These are phyloP conservation scores for Bruguiera sexangula DNA, from an alignment of 345 rosid species.

Conservation along the genomic window DNA sequence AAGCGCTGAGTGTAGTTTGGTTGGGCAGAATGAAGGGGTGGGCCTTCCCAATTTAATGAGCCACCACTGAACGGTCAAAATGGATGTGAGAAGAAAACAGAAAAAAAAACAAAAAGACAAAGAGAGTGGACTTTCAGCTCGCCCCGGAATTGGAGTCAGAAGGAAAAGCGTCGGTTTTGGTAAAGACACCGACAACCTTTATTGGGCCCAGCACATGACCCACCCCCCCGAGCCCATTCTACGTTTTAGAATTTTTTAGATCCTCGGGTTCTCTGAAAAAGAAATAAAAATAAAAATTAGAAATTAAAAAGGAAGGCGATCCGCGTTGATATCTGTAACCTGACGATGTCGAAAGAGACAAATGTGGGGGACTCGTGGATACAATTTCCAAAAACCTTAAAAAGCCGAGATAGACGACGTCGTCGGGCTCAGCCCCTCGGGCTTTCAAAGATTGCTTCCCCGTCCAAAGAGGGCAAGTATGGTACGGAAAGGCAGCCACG, in stretches of 20 bases:
- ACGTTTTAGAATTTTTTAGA: neutral
- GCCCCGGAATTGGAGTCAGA: slow-evolving; percentile 37
- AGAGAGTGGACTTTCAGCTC: slow-evolving; percentile 51
- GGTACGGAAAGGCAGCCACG: neutral
- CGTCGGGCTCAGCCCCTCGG: too few species aligned
- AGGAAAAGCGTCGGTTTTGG: slow-evolving; percentile 19
- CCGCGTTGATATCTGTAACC: too few species aligned
- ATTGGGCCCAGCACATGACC: slow-evolving; percentile 26
- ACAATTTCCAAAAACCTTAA: too few species aligned
- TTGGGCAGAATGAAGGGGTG: too few species aligned
- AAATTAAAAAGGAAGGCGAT: too few species aligned
- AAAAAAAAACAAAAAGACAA: slow-evolving; percentile 20
- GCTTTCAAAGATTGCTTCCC: neutral
- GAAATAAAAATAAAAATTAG: slow-evolving; percentile 1
- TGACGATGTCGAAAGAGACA: too few species aligned
- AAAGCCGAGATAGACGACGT: too few species aligned
- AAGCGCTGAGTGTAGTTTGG: too few species aligned
- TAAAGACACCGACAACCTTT: slow-evolving; percentile 48
- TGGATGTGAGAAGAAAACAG: neutral
- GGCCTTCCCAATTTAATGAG: slow-evolving; percentile 11
- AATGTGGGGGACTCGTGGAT: too few species aligned
- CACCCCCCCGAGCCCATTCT: slow-evolving; percentile 6
- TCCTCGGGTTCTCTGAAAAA: neutral
- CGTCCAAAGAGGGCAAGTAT: neutral
- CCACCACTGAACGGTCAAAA: slow-evolving; percentile 26